Base-by-base conservation (phyloP, 2,329 filamentous ascomycete species). In the Diaporthe citri region DNA sequence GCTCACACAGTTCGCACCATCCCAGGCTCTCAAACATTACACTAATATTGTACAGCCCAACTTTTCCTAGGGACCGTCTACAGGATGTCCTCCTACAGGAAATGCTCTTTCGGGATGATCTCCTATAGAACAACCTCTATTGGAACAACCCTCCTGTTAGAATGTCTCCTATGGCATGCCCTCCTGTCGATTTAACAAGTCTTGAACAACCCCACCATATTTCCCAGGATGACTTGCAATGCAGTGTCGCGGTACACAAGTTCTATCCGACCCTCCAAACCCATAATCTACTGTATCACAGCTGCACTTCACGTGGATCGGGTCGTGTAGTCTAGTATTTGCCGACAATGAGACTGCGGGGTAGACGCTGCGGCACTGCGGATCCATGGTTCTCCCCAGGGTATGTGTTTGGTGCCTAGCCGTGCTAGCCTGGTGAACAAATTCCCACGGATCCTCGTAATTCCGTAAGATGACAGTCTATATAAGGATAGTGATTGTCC, bases 291-390 rank as follows among this genome's bases (percentile, higher is more conserved):
- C 57, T 25, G 12, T 22, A 41, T 36, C 20, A 15, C 39, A 31
- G n/a, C 52, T 46, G 22, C 15, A n/a, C 25, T 51, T 31, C 20
- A 39, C 36, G 20, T 25, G 28, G 55, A 22, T 39, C 28, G 25
- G 31, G 39, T 48, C 57, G n/a, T 17, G 3, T 8, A 15, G 56
- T 22, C 15, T 34, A 39, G 12, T 39, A 71, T 71, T 60, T 71
- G 55, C 69, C 69, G 69, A 71, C 20, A 7, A 56, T 36, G 28
- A 15, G 41, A 51, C 15, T 71, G 69, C 69, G 69, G 69, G 69
- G 69, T 71, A 71, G 28, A 39, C 36, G 36, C 36, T 39, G 36
- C 36, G 36, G 36, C 36, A 39, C 8, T 34, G 31, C 69, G 46
- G 69, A 60, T 51, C 41, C 56, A 60, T 60, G 55, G 55, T 66